These are phyloP conservation scores for Coprinopsis sp. DNA, from an alignment of 768 basidiomycete species.

Conservation along the genomic window DNA sequence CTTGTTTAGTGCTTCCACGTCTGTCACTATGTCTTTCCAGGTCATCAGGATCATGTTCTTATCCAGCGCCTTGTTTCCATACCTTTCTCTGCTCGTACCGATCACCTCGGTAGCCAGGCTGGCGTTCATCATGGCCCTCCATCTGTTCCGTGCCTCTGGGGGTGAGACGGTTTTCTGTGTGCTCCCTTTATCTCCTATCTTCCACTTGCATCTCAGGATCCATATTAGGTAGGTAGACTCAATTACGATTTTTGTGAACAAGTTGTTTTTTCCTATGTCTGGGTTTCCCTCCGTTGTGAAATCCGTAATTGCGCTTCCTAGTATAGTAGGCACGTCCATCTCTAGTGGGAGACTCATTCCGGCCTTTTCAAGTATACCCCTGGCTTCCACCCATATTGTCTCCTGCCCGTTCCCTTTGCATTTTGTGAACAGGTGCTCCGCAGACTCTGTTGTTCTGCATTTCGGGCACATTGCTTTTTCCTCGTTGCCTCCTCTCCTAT, in stretches of 20 bases:
- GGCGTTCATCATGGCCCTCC: conserved; percentile 13
- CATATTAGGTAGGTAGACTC: conserved; percentile 26
- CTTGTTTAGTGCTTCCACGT: no score
- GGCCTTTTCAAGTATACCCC: neutral
- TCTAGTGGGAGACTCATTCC: neutral
- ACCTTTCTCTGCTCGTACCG: conserved; percentile 3
- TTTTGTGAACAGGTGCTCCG: neutral
- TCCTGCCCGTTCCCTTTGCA: neutral
- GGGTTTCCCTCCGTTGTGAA: no score
- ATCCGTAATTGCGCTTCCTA: neutral
- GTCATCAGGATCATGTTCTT: no score
- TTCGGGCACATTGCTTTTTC: neutral
- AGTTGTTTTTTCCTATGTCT: conserved; percentile 8
- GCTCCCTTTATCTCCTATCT: conserved; percentile 14
- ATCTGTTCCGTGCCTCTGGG: conserved; percentile 12
- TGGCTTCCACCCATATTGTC: neutral
- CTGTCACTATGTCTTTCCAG: no score
- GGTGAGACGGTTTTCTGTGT: neutral
- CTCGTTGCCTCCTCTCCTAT: neutral
- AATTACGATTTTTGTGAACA: conserved; percentile 19
- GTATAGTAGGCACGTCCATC: neutral
- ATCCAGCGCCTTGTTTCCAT: no score
- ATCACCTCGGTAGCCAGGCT: conserved; percentile 17
- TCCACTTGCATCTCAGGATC: conserved; percentile 20
- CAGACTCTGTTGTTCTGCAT: neutral